Evolutionary conservation across 805 yeast genomes (phyloP).

Genomic region (Metschnikowia peoriensis): DNA sequence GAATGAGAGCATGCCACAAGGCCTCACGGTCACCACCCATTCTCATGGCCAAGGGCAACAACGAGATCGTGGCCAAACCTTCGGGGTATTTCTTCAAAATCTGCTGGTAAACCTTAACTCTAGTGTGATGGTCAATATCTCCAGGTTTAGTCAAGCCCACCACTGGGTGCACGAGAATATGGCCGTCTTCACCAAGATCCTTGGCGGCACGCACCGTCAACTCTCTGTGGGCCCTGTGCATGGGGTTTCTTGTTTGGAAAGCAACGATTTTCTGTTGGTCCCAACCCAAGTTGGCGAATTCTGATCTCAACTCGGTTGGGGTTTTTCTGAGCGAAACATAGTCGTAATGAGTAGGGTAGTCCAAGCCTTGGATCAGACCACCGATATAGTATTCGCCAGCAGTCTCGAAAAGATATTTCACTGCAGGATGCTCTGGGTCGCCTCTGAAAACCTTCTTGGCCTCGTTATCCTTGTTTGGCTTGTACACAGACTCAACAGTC

Average conservation of each 20-base stretch:
- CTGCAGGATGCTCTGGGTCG: conserved; percentile 95
- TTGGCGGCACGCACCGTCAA: conserved; percentile 96
- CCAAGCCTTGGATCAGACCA: conserved; percentile 81
- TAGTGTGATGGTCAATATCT: conserved; percentile 95
- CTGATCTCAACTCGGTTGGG: conserved; percentile 85
- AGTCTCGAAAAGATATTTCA: conserved; percentile 63
- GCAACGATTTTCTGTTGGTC: conserved; percentile 74
- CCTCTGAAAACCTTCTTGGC: conserved; percentile 91
- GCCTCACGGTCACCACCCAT: conserved; percentile 99
- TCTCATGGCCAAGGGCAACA: conserved; percentile 95
- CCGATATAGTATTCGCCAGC: conserved; percentile 88
- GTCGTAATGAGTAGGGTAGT: conserved; percentile 85
- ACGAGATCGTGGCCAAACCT: conserved; percentile 86
- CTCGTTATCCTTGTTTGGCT: conserved; percentile 76
- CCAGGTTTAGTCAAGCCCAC: conserved; percentile 97
- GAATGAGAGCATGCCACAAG: conserved; percentile 95
- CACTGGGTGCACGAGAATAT: conserved; percentile 89
- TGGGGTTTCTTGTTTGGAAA: conserved; percentile 97
- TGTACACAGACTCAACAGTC: conserved; percentile 74
- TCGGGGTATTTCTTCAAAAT: conserved; percentile 89
- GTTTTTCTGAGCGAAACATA: conserved; percentile 84
- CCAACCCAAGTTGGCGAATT: conserved; percentile 82
- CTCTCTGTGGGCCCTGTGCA: conserved; percentile 98
- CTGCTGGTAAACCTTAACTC: conserved; percentile 93
- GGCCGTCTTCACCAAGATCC: conserved; percentile 74